Conservation (phyloP, 805 yeast genomes). For the Kluyveromyces siamensis region DNA sequence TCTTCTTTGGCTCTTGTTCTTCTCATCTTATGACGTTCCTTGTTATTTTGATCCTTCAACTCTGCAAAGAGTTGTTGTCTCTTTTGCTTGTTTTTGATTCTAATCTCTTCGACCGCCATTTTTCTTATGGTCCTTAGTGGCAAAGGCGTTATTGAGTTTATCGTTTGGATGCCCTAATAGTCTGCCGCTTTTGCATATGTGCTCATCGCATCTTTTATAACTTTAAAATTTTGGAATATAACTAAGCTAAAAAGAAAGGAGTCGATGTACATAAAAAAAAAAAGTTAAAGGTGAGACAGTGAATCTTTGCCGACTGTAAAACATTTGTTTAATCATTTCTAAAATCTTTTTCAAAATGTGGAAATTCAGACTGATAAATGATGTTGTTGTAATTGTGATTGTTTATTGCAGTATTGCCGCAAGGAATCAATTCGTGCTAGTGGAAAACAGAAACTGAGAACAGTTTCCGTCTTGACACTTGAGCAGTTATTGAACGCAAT, state of each 20-base stretch:
- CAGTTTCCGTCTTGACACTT: too few species aligned
- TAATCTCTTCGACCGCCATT: slow-evolving; percentile 31
- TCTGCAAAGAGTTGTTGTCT: slow-evolving; percentile 73
- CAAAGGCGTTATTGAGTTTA: background rate
- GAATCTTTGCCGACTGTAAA: too few species aligned
- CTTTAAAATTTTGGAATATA: background rate
- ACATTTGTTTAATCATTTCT: too few species aligned
- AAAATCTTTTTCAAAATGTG: too few species aligned
- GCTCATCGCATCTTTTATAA: background rate
- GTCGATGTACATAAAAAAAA: background rate
- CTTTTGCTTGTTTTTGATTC: slow-evolving; percentile 66
- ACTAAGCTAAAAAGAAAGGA: background rate
- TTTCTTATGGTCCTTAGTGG: background rate
- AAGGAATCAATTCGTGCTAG: too few species aligned
- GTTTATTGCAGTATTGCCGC: too few species aligned
- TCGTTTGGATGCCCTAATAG: background rate
- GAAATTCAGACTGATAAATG: too few species aligned
- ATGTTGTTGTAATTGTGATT: too few species aligned
- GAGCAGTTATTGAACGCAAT: too few species aligned
- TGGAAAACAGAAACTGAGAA: too few species aligned
- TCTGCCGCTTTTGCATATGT: too few species aligned
- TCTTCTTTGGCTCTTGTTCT: slow-evolving; percentile 85
- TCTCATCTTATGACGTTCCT: slow-evolving; percentile 67
- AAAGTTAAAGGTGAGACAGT: background rate
- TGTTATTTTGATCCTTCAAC: slow-evolving; percentile 64